These are phyloP conservation scores for Cystobasidiaceae sp. DNA, from an alignment of 1,284 basidiomycete species.

Conservation along the genomic window DNA sequence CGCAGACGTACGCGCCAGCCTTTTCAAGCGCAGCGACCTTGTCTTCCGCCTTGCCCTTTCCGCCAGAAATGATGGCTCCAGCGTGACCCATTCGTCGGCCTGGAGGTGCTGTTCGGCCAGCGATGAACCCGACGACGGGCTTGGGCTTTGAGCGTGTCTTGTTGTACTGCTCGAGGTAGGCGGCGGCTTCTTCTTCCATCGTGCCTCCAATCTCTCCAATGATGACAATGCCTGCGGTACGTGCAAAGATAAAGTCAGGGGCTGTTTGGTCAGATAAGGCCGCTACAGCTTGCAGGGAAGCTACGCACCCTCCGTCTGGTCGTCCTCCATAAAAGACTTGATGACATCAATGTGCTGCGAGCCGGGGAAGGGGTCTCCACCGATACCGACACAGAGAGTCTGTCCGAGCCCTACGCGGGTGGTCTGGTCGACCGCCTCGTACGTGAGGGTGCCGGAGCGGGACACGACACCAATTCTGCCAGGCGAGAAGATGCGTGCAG, in stretches of 20 bases:
- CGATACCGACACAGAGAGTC: constrained; percentile 93
- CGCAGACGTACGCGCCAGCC: constrained; percentile 89
- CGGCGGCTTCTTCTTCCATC: constrained; percentile 99
- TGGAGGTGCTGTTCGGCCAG: constrained; percentile 88
- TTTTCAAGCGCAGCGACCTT: constrained; percentile 91
- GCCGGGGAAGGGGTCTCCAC: constrained; percentile 98
- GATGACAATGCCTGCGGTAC: constrained; percentile 86
- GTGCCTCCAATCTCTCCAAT: constrained; percentile 99
- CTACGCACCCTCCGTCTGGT: constrained; percentile 68
- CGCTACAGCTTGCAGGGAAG: neutral
- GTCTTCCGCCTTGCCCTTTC: constrained; percentile 92
- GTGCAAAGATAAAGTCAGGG: neutral
- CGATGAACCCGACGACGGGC: constrained; percentile 97
- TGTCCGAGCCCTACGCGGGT: constrained; percentile 94
- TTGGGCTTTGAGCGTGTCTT: constrained; percentile 80
- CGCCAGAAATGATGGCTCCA: constrained; percentile 95
- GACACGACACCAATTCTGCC: constrained; percentile 73
- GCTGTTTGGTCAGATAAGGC: no score
- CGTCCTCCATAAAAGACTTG: constrained; percentile 93
- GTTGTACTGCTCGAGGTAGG: constrained; percentile 80
- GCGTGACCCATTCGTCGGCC: constrained; percentile 98
- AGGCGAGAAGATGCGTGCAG: constrained; percentile 51
- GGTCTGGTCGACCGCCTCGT: constrained; percentile 90
- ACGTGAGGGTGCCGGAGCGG: constrained; percentile 88
- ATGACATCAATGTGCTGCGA: constrained; percentile 93